These are phyloP conservation scores for Zygosaccharomyces pseudobailii DNA, from an alignment of 1,139 yeast genomes.

Conservation along the genomic window DNA sequence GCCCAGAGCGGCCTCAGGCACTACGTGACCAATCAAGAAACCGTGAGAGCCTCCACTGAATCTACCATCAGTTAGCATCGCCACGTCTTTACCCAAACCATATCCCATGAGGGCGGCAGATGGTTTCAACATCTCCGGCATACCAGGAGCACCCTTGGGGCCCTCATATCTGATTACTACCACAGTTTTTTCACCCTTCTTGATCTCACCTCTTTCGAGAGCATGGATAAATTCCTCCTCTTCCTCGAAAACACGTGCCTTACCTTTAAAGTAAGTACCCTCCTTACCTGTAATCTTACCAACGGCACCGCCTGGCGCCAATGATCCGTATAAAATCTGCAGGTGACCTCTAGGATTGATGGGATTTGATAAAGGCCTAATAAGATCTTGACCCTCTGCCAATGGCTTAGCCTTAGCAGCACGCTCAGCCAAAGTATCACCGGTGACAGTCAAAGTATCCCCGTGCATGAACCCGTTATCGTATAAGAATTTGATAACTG, in stretches of 20 bases:
- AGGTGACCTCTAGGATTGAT: slow-evolving; percentile 88
- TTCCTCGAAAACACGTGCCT: slow-evolving; percentile 81
- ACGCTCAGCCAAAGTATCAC: slow-evolving; percentile 88
- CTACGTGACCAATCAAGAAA: slow-evolving; percentile 95
- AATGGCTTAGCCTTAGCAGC: slow-evolving; percentile 52
- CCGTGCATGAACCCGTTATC: slow-evolving; percentile 86
- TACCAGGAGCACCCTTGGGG: slow-evolving; percentile 99
- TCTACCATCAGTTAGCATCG: slow-evolving; percentile 94
- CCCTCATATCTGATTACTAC: slow-evolving; percentile 96
- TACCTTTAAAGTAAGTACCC: slow-evolving; percentile 93
- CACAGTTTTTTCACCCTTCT: slow-evolving; percentile 96
- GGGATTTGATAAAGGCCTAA: slow-evolving; percentile 71
- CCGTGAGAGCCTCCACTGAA: slow-evolving; percentile 99
- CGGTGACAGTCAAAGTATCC: slow-evolving; percentile 78
- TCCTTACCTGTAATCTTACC: slow-evolving; percentile 99
- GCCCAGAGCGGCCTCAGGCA: slow-evolving; percentile 97
- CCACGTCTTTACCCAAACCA: slow-evolving; percentile 96
- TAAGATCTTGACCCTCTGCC: slow-evolving; percentile 75
- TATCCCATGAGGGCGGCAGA: slow-evolving; percentile 97
- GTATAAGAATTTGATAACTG: slow-evolving; percentile 83
- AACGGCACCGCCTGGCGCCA: slow-evolving; percentile 97
- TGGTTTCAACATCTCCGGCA: slow-evolving; percentile 99
- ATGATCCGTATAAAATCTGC: slow-evolving; percentile 85
- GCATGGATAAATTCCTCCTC: slow-evolving; percentile 82
- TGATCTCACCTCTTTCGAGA: slow-evolving; percentile 86